phyloP scores from a whole-genome alignment of 2,329 filamentous ascomycete species.

The Pleurostoma richardsiae region DNA sequence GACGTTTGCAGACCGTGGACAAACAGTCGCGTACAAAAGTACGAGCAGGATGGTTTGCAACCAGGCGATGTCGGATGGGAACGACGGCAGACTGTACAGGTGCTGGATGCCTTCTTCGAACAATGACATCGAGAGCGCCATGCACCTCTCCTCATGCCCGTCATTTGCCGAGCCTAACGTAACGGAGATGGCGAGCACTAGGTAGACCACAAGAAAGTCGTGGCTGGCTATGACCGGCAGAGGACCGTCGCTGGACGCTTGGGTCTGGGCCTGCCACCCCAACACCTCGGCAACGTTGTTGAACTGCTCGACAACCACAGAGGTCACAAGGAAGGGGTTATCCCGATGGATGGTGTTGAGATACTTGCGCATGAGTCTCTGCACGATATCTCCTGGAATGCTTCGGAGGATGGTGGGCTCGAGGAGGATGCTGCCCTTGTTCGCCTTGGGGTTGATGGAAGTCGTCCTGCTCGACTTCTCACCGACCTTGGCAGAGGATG shows the following conservation, averaged over 20 bases:
- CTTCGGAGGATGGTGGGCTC: conserved; percentile 6
- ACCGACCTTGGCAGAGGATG: conserved; percentile 13
- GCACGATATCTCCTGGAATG: conserved; percentile 11
- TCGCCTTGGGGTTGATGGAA: neutral
- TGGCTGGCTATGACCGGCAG: conserved; percentile 15
- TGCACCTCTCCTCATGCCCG: conserved; percentile 22
- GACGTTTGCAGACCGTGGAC: conserved; percentile 10
- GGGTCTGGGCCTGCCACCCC: conserved; percentile 1
- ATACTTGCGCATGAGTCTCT: conserved; percentile 21
- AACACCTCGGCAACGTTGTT: conserved; percentile 13
- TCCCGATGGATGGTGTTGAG: conserved; percentile 20
- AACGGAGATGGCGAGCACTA: conserved; percentile 23
- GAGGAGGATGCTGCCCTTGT: neutral
- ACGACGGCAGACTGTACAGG: conserved; percentile 17
- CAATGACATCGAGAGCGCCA: conserved; percentile 20
- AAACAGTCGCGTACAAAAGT: conserved; percentile 10
- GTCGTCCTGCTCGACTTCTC: neutral
- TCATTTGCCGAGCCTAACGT: conserved; percentile 22
- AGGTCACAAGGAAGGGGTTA: conserved; percentile 19
- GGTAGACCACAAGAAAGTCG: conserved; percentile 23
- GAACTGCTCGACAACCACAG: conserved; percentile 20
- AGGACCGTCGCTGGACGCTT: neutral
- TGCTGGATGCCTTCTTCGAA: conserved; percentile 26
- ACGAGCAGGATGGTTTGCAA: conserved; percentile 10
- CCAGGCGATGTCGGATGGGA: conserved; percentile 13